Evolutionary conservation across 345 rosid species (phyloP), one percentile per base, ranked within the genome.

Genomic region (Hevea brasiliensis): DNA sequence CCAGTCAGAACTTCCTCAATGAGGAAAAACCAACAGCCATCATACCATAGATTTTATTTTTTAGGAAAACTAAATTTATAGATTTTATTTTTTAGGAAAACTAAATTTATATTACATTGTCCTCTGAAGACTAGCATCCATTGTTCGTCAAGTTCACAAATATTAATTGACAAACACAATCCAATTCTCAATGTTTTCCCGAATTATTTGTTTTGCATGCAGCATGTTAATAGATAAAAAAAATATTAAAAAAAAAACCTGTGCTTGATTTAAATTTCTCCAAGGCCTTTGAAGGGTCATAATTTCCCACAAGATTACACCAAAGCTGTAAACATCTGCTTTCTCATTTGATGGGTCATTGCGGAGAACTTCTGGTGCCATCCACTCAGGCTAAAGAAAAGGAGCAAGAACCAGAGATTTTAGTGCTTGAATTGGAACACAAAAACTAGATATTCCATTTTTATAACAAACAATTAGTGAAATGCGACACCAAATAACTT

Each of bases 331-430:
- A 50, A 77, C 76, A 61, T 77, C 81, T 42, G 81, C 67, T 45
- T 77, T 77, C 59, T 77, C 81, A 54, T 77, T 67, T 44, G 77
- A 77, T 32, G 26, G 68, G 32, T 72, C 77, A 53, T 72, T 67
- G 20, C 76, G 73, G 26, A 77, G 68, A 20, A 77, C 81, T 77
- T 77, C 81, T 4, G 81, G 81, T 15, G 81, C 81, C 81, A 77
- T 77, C 81, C 81, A 77, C 67, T 77, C 81, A 1, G 81, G 81
- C 81, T 77, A 72, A 42, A 60, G 40, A 47, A 35, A 48, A 48
- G 54, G 37, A 24, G 21, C 26, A 61, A 67, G 18, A 60, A 72
- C 35, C 6, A 48, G 23, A 68, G 55, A 37, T 32, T 58, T 67
- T 55, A 59, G 50, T 64, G 44, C 40, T 51, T 35, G n/a, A n/a